Evolutionary conservation across 495 filamentous ascomycete genomes (phyloP), one percentile per base, ranked within the genome.

Genomic region (Copromyces sp.): DNA sequence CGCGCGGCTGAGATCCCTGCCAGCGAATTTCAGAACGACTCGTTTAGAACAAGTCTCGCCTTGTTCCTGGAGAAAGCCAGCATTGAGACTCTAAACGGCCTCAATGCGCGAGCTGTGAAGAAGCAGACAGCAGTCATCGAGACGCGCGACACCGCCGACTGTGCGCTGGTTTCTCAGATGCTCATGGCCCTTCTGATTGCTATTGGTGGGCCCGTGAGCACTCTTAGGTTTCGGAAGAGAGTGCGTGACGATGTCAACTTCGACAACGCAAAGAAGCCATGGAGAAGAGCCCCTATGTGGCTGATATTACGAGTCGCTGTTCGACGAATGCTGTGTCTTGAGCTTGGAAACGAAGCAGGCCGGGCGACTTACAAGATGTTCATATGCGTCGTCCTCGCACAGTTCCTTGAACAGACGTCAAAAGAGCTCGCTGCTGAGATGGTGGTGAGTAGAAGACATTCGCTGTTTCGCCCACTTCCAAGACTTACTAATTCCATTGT

Each of bases 321-420:
- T 17, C 83, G 88, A 38, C 83, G 88, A 1, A 80, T 84, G 11
- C 80, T 90, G 0, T 83, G 76, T 53, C 59, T 82, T 9, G 16
- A 75, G 0, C 78, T 87, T 5, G 89, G 88, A 2, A 76, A 69
- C 9, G 81, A 84, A 4, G 14, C 74, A 5, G 89, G 88, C 0
- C 81, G 82, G n/a, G 68, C 85, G 2, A 77, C 82, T 6, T 91
- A 91, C 83, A 92, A 92, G 73, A 79, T 85, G 47, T 76, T 91
- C 2, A 82, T 89, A 4, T 84, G 82, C 69, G 35, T 81, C 32
- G 17, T 87, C 1, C 72, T 90, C 6, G 74, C 83, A 3, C 72
- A 81, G 0, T 73, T 90, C 17, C 74, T 90, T 4, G 75, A 78
- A 3, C 83, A 85, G 6, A 80, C 71, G 38, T 59, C 85, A 14